These are phyloP conservation scores for Arabidopsis hybrid DNA, from an alignment of 441 rosid species.

Conservation along the genomic window DNA sequence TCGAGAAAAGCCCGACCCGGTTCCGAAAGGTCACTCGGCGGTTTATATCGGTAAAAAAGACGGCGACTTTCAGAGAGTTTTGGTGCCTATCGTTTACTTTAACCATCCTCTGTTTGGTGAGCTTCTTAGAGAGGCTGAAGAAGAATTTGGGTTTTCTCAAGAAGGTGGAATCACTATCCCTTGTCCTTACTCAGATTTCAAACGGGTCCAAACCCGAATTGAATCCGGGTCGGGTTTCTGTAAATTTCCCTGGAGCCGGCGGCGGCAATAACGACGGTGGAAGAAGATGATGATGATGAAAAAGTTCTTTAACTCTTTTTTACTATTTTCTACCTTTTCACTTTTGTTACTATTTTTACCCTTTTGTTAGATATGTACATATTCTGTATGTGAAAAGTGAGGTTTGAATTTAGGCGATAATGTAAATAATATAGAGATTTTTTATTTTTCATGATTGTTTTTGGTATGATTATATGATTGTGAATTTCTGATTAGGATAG, in stretches of 20 bases:
- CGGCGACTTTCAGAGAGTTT: slow-evolving; percentile 71
- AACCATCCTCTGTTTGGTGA: slow-evolving; percentile 91
- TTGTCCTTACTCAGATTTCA: slow-evolving; percentile 79
- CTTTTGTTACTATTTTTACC: not conserved
- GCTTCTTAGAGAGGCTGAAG: slow-evolving; percentile 73
- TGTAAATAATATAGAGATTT: slow-evolving; percentile 27
- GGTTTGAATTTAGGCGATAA: slow-evolving; percentile 28
- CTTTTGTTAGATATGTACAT: slow-evolving; percentile 31
- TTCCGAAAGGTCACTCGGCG: slow-evolving; percentile 80
- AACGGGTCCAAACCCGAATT: slow-evolving; percentile 74
- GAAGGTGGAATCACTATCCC: slow-evolving; percentile 91
- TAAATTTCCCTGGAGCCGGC: slow-evolving; percentile 53
- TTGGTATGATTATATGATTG: slow-evolving; percentile 10
- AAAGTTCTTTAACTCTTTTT: not conserved
- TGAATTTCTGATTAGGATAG: slow-evolving; percentile 26
- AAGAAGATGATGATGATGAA: slow-evolving; percentile 29
- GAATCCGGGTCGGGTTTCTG: slow-evolving; percentile 54
- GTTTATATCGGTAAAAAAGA: slow-evolving; percentile 78
- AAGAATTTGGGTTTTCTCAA: slow-evolving; percentile 77
- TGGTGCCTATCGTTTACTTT: slow-evolving; percentile 82
- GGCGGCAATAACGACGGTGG: slow-evolving; percentile 33
- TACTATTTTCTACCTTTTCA: slow-evolving; percentile 21
- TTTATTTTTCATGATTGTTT: slow-evolving; percentile 22
- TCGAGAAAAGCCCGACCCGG: slow-evolving; percentile 42
- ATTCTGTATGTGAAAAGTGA: slow-evolving; percentile 16